These are phyloP conservation scores for Chlamydomonas applanata DNA, from an alignment of 139 green algal genomes.

Conservation along the genomic window DNA sequence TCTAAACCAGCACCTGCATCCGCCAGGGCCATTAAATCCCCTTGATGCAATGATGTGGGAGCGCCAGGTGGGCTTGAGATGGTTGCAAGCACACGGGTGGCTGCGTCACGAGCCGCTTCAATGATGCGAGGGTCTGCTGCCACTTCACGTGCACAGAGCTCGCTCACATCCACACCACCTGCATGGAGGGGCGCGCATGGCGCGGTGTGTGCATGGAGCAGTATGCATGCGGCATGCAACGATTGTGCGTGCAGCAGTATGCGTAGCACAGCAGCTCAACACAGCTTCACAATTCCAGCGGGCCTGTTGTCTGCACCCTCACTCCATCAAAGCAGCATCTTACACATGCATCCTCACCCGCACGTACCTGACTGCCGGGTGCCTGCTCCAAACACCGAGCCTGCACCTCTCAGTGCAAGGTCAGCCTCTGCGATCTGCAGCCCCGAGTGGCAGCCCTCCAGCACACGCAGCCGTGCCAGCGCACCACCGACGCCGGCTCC, in stretches of 20 bases:
- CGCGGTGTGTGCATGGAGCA: no score
- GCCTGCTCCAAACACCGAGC: constrained; percentile 22
- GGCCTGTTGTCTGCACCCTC: no score
- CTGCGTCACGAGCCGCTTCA: neutral
- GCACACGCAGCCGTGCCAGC: constrained; percentile 20
- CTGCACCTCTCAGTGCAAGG: constrained; percentile 56
- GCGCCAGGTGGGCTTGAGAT: no score
- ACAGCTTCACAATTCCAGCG: no score
- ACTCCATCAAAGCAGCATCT: no score
- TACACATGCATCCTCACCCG: no score
- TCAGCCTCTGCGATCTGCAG: constrained; percentile 83
- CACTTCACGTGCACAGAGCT: neutral
- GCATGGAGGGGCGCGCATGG: neutral
- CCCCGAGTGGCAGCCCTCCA: constrained; percentile 66
- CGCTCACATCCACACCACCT: neutral
- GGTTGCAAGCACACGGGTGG: neutral
- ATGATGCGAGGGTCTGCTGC: neutral
- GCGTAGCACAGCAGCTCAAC: no score
- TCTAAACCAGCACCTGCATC: no score
- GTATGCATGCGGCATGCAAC: no score
- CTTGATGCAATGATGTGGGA: no score
- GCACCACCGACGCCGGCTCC: neutral
- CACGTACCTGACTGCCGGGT: constrained; percentile 22
- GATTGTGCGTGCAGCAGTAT: no score
- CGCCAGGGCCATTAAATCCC: no score